These are phyloP conservation scores for Tolypocladium endophyticum DNA, from an alignment of 2,329 filamentous ascomycete species.

Conservation along the genomic window DNA sequence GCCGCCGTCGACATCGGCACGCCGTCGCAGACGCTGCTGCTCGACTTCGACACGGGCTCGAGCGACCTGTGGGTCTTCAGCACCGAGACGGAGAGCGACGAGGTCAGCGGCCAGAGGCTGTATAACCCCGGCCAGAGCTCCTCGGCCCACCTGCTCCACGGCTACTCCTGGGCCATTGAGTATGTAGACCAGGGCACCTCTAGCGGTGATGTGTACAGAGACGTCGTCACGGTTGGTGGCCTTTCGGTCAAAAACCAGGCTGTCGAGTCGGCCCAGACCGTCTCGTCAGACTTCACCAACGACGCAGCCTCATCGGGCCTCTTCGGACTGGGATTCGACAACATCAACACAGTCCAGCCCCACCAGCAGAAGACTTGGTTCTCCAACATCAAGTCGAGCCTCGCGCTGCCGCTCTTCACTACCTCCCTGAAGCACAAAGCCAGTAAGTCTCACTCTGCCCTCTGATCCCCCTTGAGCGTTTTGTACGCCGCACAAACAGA, in stretches of 20 bases:
- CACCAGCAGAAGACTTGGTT: slow-evolving; percentile 32
- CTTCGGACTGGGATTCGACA: slow-evolving; percentile 31
- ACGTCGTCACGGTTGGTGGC: slow-evolving; percentile 29
- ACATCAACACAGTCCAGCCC: slow-evolving; percentile 30
- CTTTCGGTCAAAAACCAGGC: slow-evolving; percentile 29
- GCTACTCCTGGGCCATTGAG: slow-evolving; percentile 27
- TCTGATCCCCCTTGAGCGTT: too few species aligned
- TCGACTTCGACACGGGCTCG: slow-evolving; percentile 13
- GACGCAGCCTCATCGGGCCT: slow-evolving; percentile 30
- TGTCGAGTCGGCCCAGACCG: slow-evolving; percentile 29
- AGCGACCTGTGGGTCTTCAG: slow-evolving; percentile 26
- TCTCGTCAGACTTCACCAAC: slow-evolving; percentile 27
- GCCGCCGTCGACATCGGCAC: slow-evolving; percentile 9
- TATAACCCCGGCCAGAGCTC: slow-evolving; percentile 28
- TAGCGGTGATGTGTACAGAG: slow-evolving; percentile 31
- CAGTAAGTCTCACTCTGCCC: neutral
- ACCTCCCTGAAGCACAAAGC: slow-evolving; percentile 47
- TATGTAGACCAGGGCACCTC: slow-evolving; percentile 34
- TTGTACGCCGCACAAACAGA: too few species aligned
- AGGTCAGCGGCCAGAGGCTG: slow-evolving; percentile 26
- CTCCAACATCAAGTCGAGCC: slow-evolving; percentile 16
- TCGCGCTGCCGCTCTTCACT: slow-evolving; percentile 45
- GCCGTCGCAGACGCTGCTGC: slow-evolving; percentile 7
- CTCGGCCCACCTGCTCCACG: slow-evolving; percentile 24
- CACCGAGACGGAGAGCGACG: slow-evolving; percentile 24